Evolutionary conservation across 768 basidiomycete genomes (phyloP), one percentile per base, ranked within the genome.

Genomic region (Suillus sp.): DNA sequence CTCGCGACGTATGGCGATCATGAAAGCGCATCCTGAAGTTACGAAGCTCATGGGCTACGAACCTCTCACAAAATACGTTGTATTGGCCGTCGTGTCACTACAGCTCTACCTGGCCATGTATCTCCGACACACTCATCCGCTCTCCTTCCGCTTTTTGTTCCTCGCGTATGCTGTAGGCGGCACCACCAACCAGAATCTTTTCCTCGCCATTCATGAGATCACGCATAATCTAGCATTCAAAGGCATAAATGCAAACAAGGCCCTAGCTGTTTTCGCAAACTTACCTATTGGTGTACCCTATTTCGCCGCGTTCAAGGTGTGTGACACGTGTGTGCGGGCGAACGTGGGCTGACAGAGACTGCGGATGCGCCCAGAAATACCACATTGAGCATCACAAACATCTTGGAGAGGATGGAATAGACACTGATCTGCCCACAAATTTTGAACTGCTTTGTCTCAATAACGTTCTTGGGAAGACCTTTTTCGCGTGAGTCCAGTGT

Each of bases 151-250:
- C 55, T 98, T 97, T 77, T 71, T 98, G 62, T 66, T 89, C 63
- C 80, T 81, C 14, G 94, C 96, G 1, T 99, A 98, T 73, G 81
- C 78, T 16, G 83, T 99, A 56, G 97, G 97, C 2, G 97, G 95
- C 3, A 98, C 96, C 1, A 90, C 91, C 9, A 99, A 99, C 77
- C 97, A 99, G 75, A 99, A 99, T 74, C 83, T 96, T 43, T 99
- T 99, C 78, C 86, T 99, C 55, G 95, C 97, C 48, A 97, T 99
- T 60, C 97, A 99, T 73, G 97, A 99, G 72, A 97, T 99, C 65
- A 97, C 96, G 2, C 97, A 99, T 75, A 99, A 98, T 74, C 84
- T 99, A 32, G 97, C 95, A 2, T 99, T 98, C 79, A 85, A 83
- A 65, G 83, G 90, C 27, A 84, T 99, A 53, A 80, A 78, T 58